Conservation (phyloP, 2,329 filamentous ascomycete genomes). For the Fusarium floridanum region DNA sequence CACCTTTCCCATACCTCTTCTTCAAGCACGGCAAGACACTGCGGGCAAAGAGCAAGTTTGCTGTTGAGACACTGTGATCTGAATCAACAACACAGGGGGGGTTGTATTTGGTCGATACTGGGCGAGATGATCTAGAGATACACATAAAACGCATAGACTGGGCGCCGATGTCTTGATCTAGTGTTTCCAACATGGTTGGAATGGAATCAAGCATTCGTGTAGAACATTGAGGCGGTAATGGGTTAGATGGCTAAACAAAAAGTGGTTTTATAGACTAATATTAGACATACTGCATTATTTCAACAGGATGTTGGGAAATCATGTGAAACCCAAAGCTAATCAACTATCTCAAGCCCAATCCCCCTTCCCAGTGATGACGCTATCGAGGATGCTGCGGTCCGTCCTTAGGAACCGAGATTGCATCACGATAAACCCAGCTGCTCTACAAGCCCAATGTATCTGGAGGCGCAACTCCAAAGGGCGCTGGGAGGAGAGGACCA, state of each 20-base stretch:
- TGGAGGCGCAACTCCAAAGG: conserved; percentile 11
- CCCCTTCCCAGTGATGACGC: background rate
- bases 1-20: conserved; percentile 37
- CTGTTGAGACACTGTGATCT: background rate
- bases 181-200: background rate
- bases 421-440: background rate
- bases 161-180: background rate
- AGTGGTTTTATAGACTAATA: background rate
- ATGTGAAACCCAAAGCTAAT: background rate
- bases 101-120: too few species aligned
- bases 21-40: conserved; percentile 36
- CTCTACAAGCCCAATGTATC: background rate
- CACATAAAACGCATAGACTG: background rate
- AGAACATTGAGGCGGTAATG: background rate
- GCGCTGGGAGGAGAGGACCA: conserved; percentile 17
- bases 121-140: background rate
- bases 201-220: accelerated
- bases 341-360: too few species aligned
- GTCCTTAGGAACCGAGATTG: background rate
- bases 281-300: background rate
- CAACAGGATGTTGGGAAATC: background rate
- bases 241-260: background rate
- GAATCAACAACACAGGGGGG: too few species aligned
- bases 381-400: background rate
- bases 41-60: conserved; percentile 35